phyloP scores from a whole-genome alignment of 768 basidiomycete species.

The Boletus coccyginus region DNA sequence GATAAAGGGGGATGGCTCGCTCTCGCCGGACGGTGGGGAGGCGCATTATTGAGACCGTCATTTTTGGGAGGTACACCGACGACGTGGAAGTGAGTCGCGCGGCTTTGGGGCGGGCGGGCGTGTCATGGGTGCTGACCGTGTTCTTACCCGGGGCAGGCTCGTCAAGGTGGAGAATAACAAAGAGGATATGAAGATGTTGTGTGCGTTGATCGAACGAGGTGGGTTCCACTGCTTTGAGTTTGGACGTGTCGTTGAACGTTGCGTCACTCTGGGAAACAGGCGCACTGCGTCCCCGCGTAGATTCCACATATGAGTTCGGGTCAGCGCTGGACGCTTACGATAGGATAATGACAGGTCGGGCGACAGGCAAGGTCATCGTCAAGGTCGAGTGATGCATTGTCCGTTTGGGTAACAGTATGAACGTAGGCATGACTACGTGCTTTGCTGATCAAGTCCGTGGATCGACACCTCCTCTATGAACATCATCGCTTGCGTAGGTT shows the following conservation, averaged over 20 bases:
- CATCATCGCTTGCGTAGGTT: too few species aligned
- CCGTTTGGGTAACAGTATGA: too few species aligned
- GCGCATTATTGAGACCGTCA: conserved; percentile 32
- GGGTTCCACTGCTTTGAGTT: background rate
- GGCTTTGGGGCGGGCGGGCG: too few species aligned
- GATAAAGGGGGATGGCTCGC: conserved; percentile 18
- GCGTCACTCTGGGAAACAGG: conserved; percentile 34
- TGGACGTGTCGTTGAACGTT: background rate
- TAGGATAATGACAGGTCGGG: conserved; percentile 49
- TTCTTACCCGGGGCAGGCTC: conserved; percentile 9
- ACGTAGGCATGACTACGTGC: too few species aligned
- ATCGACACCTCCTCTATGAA: too few species aligned
- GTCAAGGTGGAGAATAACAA: conserved; percentile 32
- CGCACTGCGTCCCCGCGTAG: conserved; percentile 49
- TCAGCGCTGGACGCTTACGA: conserved; percentile 63
- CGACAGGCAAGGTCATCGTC: conserved; percentile 67
- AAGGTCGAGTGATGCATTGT: too few species aligned
- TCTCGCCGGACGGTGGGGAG: background rate
- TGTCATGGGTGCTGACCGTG: background rate
- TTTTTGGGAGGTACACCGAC: conserved; percentile 55
- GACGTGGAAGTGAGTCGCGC: conserved; percentile 41
- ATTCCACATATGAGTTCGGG: conserved; percentile 56
- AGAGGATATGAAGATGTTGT: conserved; percentile 37
- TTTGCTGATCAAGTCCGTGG: too few species aligned
- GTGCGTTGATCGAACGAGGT: conserved; percentile 44